Base-by-base conservation (phyloP, 805 yeast species). In the Nakazawaea anatomiae region DNA sequence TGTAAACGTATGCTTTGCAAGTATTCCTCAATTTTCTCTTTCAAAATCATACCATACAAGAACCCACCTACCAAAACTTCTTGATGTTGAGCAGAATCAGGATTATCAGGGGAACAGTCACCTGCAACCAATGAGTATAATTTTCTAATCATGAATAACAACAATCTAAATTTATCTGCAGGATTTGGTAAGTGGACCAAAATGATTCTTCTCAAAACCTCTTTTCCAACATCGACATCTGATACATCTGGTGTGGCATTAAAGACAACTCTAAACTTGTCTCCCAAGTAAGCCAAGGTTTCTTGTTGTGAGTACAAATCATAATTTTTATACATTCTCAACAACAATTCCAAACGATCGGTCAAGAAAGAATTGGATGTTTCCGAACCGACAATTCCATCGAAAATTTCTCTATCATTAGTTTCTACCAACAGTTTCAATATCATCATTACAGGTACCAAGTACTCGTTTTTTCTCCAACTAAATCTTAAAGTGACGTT, bases 61-160 rank as follows among this genome's bases (percentile, higher is more conserved):
- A 94, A 89, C 12, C 99, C 99, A 57, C 98, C 98, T 52, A 94
- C 77, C 55, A 94, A 72, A 34, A 94, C 88, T 72, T 94, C 99
- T 72, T 94, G 99, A 75, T 94, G 97, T 75, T 94, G 99, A 8
- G 97, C 89, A 46, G 98, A 96, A 83, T 94, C 99, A 66, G 99
- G 99, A 71, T 94, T 94, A 69, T 94, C 99, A 14, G 97, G 92
- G 48, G 91, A 74, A 69, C 97, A 92, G 65, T 92, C 97, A 54
- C 97, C 97, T 38, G 97, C 97, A 43, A 92, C 98, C 57, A 94
- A 77, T 0, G 98, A 79, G 67, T 94, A 94, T 54, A 94, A 77
- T 71, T 94, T 94, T 76, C 98, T 82, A 61, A 94, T 84, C 98
- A 94, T 94, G 71, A 91, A 94, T 54, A 91, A 70, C 54, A 94